Percentiles rank a stretch among this genome's conserved stretches.
Conservation (phyloP, 78 protist species). For the Capsaspora owczarzaki region DNA sequence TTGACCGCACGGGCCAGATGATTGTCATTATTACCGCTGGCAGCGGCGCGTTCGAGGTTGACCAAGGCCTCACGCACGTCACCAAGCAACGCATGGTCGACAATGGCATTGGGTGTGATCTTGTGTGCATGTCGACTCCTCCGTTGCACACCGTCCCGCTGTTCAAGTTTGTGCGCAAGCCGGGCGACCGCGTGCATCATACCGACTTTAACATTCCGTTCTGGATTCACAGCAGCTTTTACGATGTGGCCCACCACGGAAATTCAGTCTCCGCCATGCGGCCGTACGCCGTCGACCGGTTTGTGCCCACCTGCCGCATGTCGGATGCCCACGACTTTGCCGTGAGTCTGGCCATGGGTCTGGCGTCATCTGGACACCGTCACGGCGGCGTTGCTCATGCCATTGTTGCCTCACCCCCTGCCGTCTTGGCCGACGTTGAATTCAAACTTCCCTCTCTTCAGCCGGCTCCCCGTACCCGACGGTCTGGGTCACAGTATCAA, state of each 20-base stretch:
- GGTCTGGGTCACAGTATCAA: too few relatives aligned
- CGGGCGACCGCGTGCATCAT: neutral
- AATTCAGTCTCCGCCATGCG: too few relatives aligned
- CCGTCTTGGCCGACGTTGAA: too few relatives aligned
- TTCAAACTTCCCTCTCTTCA: too few relatives aligned
- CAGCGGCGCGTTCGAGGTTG: constrained; percentile 31
- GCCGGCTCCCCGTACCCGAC: too few relatives aligned
- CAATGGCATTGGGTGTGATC: constrained; percentile 41
- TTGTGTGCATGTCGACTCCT: constrained; percentile 25
- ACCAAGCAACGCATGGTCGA: constrained; percentile 45
- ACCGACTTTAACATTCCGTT: constrained; percentile 7
- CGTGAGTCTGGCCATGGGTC: too few relatives aligned
- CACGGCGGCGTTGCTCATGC: too few relatives aligned
- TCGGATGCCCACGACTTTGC: too few relatives aligned
- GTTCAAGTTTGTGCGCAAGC: neutral
- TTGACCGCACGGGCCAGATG: constrained; percentile 50
- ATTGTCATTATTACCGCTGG: constrained; percentile 36
- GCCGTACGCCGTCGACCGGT: too few relatives aligned
- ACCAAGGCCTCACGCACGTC: neutral
- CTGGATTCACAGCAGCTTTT: constrained; percentile 14
- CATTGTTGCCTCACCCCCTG: too few relatives aligned
- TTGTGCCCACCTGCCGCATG: too few relatives aligned
- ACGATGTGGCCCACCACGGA: neutral
- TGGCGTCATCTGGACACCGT: too few relatives aligned
- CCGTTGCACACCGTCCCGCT: constrained; percentile 36